phyloP scores from a whole-genome alignment of 2,329 filamentous ascomycete species.

The Calonectria honghensis region DNA sequence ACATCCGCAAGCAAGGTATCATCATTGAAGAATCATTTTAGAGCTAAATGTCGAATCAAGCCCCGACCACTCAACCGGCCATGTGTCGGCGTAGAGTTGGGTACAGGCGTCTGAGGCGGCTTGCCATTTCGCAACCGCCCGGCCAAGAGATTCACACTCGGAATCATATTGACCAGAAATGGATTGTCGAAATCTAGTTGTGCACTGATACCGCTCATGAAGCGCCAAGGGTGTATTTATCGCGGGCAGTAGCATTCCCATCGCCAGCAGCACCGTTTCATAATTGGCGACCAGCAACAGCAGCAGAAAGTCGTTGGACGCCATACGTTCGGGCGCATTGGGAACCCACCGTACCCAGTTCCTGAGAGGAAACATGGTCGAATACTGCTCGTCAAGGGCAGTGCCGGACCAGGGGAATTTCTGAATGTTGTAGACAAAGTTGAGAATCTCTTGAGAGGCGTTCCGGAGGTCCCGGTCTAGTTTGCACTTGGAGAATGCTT shows the following conservation, averaged over 20 bases:
- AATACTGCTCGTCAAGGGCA: slow-evolving; percentile 9
- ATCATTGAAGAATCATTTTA: not conserved
- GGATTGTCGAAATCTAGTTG: not conserved
- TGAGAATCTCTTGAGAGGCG: slow-evolving; percentile 11
- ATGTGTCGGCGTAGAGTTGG: slow-evolving; percentile 5
- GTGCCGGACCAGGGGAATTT: slow-evolving; percentile 10
- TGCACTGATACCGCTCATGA: slow-evolving; percentile 2
- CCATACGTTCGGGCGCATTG: slow-evolving; percentile 1
- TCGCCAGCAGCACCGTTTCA: slow-evolving; percentile 13
- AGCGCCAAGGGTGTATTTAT: slow-evolving; percentile 13
- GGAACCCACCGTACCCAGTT: slow-evolving; percentile 19
- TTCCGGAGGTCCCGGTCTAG: slow-evolving; percentile 9
- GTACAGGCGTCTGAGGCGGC: not conserved
- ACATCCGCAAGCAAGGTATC: not conserved
- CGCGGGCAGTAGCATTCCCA: slow-evolving; percentile 9
- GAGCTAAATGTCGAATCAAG: not conserved
- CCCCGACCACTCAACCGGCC: not conserved
- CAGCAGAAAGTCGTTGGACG: slow-evolving; percentile 10
- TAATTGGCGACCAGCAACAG: slow-evolving; percentile 12
- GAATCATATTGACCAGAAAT: not conserved
- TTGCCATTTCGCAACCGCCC: slow-evolving; percentile 10
- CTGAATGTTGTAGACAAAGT: slow-evolving; percentile 20
- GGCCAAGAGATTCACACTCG: not conserved
- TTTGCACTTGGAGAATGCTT: slow-evolving; percentile 20
- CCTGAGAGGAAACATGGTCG: slow-evolving; percentile 12